Percentiles rank a stretch among this genome's conserved stretches.
These are phyloP conservation scores for Clavispora carvajalis DNA, from an alignment of 805 yeast species.

Conservation along the genomic window DNA sequence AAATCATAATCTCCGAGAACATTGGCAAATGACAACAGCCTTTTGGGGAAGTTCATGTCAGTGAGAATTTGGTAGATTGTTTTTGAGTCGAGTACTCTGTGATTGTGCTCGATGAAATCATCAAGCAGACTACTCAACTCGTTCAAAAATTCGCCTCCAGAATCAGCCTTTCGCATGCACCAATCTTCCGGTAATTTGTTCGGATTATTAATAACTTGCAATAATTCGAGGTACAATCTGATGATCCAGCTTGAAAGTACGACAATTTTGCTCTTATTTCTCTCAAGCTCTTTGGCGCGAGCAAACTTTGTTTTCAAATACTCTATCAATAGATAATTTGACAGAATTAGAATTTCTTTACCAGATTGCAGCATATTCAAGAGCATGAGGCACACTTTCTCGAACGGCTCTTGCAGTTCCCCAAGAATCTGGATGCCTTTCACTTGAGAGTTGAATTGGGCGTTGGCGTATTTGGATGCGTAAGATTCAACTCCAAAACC, in stretches of 20 bases:
- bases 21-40: conserved; percentile 63
- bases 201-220: conserved; percentile 38
- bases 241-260: conserved; percentile 64
- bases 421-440: conserved; percentile 48
- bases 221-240: conserved; percentile 48
- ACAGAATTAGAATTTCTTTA: conserved; percentile 8
- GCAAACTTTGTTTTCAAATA: conserved; percentile 29
- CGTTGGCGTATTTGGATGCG: not conserved
- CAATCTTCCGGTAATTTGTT: not conserved
- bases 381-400: conserved; percentile 57
- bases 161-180: not conserved
- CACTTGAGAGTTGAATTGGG: conserved; percentile 2
- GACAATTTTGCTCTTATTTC: conserved; percentile 29
- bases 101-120: conserved; percentile 48
- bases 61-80: conserved; percentile 70
- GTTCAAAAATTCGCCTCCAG: not conserved
- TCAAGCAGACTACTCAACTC: conserved; percentile 18
- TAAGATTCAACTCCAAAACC: conserved; percentile 8
- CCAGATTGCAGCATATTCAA: conserved; percentile 13
- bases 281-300: conserved; percentile 19
- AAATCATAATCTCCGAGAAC: conserved; percentile 62
- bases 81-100: conserved; percentile 50
- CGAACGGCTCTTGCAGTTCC: conserved; percentile 59
- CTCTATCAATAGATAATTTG: conserved; percentile 27
- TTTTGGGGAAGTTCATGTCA: conserved; percentile 59